Evolutionary conservation across 805 yeast genomes (phyloP), one percentile per base, ranked within the genome.

Genomic region (Ogataea paraovalis): DNA sequence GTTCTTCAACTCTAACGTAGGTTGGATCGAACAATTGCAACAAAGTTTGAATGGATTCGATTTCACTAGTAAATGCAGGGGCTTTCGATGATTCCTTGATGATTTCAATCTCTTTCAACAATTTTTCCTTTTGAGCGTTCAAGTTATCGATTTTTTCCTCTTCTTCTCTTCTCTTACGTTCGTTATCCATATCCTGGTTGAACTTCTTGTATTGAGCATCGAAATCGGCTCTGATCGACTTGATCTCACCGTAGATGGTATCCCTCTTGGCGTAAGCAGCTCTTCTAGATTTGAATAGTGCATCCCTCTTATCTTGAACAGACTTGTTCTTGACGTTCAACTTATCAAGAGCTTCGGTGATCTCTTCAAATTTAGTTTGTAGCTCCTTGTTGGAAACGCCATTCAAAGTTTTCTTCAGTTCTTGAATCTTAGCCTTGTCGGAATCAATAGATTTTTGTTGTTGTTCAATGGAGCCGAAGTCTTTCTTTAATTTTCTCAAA

Each of bases 31-130:
- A 87, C 68, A 79, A 79, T 33, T 71, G 62, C 64, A 91, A 75
- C 64, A 90, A 75, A 46, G 77, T 72, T 67, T 90, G 87, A 60
- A 94, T 86, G 53, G 84, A 73, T 55, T 76, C 75, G 59, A 92
- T 84, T 70, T 94, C 96, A 40, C 71, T 71, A 49, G 84, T 80
- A 70, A 85, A 91, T 23, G 97, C 98, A 25, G 98, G 96, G 57
- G 70, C 70, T 39, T 69, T 67, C 41, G 90, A 90, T 53, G 81
- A 86, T 44, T 81, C 77, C 72, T 87, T 79, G 61, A 80, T 80
- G 61, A 79, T 74, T 58, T 87, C 88, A 84, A 85, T 59, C 75
- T 81, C 69, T 75, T 76, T 65, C 60, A 61, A 69, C 72, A 55
- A 69, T 61, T 66, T 75, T 64, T 59, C 71, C 72, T 62, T 78